A percentile compares a stretch with the other conserved stretches of the same genome.
Evolutionary conservation across 2,329 filamentous ascomycete genomes (phyloP).

Genomic region (Ophiostoma sp.): DNA sequence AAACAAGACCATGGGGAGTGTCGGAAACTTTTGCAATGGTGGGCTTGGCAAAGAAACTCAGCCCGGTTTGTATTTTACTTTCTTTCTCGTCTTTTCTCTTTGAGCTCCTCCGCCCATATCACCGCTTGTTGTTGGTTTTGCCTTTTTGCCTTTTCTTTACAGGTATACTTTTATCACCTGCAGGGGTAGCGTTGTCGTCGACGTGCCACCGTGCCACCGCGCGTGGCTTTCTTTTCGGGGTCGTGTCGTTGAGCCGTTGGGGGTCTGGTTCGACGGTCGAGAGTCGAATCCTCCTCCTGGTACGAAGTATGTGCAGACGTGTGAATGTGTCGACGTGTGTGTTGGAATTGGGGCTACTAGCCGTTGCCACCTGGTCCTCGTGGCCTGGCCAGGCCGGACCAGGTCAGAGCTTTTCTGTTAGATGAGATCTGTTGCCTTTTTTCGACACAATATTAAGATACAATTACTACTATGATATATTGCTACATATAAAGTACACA

Average conservation of each 20-base stretch:
- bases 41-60: neutral
- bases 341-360: neutral
- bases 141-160: neutral
- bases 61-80: neutral
- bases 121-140: neutral
- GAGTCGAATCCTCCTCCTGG: no score
- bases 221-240: neutral
- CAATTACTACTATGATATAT: neutral
- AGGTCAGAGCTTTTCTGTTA: neutral
- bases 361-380: neutral
- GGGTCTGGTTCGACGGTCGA: no score
- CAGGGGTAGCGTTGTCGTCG: neutral
- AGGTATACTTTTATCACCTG: no score
- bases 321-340: neutral
- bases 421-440: neutral
- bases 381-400: neutral
- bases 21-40: neutral
- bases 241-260: neutral
- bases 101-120: neutral
- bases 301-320: neutral
- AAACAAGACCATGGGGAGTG: constrained; percentile 1
- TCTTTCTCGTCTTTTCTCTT: neutral
- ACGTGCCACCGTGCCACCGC: neutral
- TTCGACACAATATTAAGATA: neutral
- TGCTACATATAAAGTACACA: neutral